Percentiles rank a stretch among this genome's conserved stretches.
phyloP scores from a whole-genome alignment of 1,284 basidiomycete species.

The Anthracocystis walkeri region DNA sequence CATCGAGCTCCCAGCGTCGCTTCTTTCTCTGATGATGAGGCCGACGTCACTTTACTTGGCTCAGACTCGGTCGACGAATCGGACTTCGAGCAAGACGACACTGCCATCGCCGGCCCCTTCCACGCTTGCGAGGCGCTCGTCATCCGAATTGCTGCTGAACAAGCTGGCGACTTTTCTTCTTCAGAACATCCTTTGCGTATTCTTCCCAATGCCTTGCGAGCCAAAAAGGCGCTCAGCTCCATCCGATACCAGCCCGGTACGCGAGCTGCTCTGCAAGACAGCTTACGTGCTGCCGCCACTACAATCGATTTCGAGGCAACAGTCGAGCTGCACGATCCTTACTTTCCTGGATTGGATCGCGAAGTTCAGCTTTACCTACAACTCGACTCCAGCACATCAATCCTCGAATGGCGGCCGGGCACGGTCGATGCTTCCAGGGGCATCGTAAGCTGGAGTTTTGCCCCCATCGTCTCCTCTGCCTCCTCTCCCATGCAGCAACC shows the following conservation, averaged over 20 bases:
- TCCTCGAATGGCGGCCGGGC: conserved; percentile 12
- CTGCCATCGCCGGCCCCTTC: conserved; percentile 37
- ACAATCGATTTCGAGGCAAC: conserved; percentile 23
- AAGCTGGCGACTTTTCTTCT: conserved; percentile 21
- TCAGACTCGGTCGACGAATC: conserved; percentile 19
- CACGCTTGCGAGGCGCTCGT: conserved; percentile 43
- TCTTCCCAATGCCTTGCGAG: conserved; percentile 25
- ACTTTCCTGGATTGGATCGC: conserved; percentile 43
- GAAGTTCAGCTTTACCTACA: conserved; percentile 35
- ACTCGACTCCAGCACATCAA: conserved; percentile 6
- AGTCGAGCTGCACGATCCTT: conserved; percentile 19
- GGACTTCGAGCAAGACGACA: conserved; percentile 22
- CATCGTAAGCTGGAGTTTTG: conserved; percentile 31
- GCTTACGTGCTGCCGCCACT: neutral
- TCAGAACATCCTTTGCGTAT: neutral
- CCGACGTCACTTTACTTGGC: conserved; percentile 28
- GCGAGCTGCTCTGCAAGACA: neutral
- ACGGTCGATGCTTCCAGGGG: conserved; percentile 36
- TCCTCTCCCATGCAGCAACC: conserved; percentile 13
- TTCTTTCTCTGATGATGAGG: conserved; percentile 29
- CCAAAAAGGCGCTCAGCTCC: conserved; percentile 12
- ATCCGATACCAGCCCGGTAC: conserved; percentile 10
- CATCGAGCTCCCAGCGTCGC: conserved; percentile 15
- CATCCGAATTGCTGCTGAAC: conserved; percentile 27
- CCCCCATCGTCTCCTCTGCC: neutral